These are phyloP conservation scores for Azolla pinnata DNA, from an alignment of 75 land plant species.

Conservation along the genomic window DNA sequence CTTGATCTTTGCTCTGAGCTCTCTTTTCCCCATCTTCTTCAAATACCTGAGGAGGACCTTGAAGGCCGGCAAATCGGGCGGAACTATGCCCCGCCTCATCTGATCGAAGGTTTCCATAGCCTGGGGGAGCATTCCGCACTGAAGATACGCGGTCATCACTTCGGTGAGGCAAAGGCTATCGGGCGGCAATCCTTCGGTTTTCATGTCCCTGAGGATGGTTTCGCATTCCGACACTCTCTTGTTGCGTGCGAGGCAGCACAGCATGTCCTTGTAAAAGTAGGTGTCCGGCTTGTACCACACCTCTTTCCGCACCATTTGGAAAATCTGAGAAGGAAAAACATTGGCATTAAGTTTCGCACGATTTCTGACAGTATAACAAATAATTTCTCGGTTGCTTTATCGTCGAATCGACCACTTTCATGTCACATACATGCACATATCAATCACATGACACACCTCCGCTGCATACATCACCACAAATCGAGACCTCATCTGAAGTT, in stretches of 20 bases:
- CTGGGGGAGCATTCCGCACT: slow-evolving; percentile 37
- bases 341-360: too few relatives aligned
- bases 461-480: too few relatives aligned
- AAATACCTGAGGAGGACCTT: not conserved
- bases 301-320: slow-evolving; percentile 72
- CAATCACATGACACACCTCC: too few relatives aligned
- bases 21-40: not conserved
- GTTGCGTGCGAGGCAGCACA: slow-evolving; percentile 67
- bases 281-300: slow-evolving; percentile 86
- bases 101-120: slow-evolving; percentile 66
- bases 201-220: slow-evolving; percentile 50
- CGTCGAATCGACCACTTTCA: too few relatives aligned
- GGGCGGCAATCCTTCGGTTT: slow-evolving; percentile 46
- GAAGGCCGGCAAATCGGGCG: slow-evolving; percentile 3
- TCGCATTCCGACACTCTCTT: slow-evolving; percentile 47
- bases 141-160: slow-evolving; percentile 54
- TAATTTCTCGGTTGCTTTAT: too few relatives aligned
- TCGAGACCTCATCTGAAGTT: too few relatives aligned
- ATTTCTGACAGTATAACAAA: too few relatives aligned
- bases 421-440: too few relatives aligned
- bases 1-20: slow-evolving; percentile 2
- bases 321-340: too few relatives aligned
- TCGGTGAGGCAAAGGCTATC: slow-evolving; percentile 71
- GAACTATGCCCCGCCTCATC: slow-evolving; percentile 33
- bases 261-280: slow-evolving; percentile 82